Base-by-base conservation (phyloP, 2,329 filamentous ascomycete genomes). In the Ilyonectria destructans region DNA sequence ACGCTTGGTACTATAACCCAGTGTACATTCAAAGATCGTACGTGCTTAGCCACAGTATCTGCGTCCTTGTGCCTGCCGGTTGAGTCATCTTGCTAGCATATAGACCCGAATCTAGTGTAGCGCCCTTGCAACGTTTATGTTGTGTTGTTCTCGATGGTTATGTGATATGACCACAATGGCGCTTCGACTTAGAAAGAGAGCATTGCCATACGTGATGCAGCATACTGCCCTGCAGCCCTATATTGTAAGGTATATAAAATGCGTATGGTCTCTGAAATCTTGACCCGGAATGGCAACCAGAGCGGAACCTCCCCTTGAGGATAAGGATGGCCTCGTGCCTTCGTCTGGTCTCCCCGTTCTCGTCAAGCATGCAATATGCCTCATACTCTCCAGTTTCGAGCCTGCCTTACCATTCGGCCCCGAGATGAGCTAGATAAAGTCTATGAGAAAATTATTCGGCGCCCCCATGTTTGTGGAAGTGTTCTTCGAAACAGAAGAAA, bases 331-430 rank as follows among this genome's bases (percentile, higher is more conserved):
- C 40, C 40, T 19, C 40, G 17, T 45, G n/a, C 40, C 40, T 45
- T 45, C 40, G 15, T 45, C 40, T 45, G 40, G 40, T 19, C 40
- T 45, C 40, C 40, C 40, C n/a, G 15, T 45, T 45, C n/a, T 45
- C 40, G 4, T 45, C 40, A 19, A 45, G 40, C 15, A 19, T 45
- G 40, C 40, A 45, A 45, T 45, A 45, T 45, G 40, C 40, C 40
- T 45, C 40, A 45, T 45, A 45, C 40, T 45, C 40, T 19, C 40
- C 40, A 45, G 40, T 45, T 45, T 45, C 40, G 40, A 45, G 40
- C 15, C 40, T 45, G 40, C n/a, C 40, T 45, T 45, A n/a, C 40
- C 40, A 45, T 45, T 45, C 40, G 40, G n/a, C 40, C 40, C 40
- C 40, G 40, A 45, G 17, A 45, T 17, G 15, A 45, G 40, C 40